Base-by-base conservation (phyloP, 805 yeast genomes). In the Yarrowia sp. region DNA sequence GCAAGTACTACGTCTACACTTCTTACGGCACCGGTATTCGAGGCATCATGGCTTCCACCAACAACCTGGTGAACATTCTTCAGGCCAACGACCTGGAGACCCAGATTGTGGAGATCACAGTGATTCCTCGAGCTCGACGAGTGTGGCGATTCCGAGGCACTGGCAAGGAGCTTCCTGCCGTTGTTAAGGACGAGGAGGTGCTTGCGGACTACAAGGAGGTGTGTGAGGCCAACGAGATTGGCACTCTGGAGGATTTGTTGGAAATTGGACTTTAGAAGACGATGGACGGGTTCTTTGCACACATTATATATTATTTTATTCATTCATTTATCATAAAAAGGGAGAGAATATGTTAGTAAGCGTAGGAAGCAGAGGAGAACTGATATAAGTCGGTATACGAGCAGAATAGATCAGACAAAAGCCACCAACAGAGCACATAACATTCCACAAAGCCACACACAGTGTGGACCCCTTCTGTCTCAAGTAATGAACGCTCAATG, bases 21-120 rank as follows among this genome's bases (percentile, higher is more conserved):
- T 93, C 97, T 0, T 80, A 92, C 52, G 94, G 97, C 0, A 96
- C 96, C 34, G 87, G 86, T 67, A 96, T 95, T 0, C 87, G 86
- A 83, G 69, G 89, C 75, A 86, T 93, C 76, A 85, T 87, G 70
- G 84, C 88, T 15, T 82, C 93, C 72, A 92, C 97, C 15, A 90
- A 89, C 73, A 81, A 96, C 68, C 78, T 93, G 68, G 84, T 84
- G 13, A 88, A 92, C 0, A 90, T 92, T 66, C 81, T 92, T 65
- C 83, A 86, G 46, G 96, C 93, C 4, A 90, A 92, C 76, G 83
- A 86, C 58, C 79, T 92, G 64, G 81, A 85, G 69, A 90, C 86
- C 75, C 83, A 85, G 38, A 84, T 86, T 74, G 85, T 90, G 68
- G 98, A 92, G 75, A 79, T 92, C 65, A 97, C 97, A 7, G 91